Percentiles rank a stretch among this genome's conserved stretches.
phyloP scores from a whole-genome alignment of 2,329 filamentous ascomycete genomes.

The Emergomyces pasteurianus region DNA sequence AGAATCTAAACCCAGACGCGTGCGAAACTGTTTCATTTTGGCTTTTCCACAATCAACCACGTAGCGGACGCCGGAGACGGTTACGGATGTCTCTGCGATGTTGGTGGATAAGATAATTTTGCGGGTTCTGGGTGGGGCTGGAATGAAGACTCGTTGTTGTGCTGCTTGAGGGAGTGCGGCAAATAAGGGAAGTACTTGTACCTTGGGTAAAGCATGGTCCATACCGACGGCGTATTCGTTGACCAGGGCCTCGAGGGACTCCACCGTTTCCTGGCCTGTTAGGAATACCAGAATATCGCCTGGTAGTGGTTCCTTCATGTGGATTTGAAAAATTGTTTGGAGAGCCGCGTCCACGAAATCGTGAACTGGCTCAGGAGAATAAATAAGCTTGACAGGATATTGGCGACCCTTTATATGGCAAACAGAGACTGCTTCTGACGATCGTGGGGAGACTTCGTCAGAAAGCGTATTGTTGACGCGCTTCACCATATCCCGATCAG shows the following conservation, averaged over 20 bases:
- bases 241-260: slow-evolving; percentile 64
- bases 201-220: slow-evolving; percentile 56
- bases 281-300: slow-evolving; percentile 90
- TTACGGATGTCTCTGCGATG: slow-evolving; percentile 97
- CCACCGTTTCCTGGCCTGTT: slow-evolving; percentile 86
- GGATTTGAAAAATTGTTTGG: slow-evolving; percentile 73
- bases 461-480: neutral
- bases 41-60: slow-evolving; percentile 90
- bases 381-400: slow-evolving; percentile 67
- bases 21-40: slow-evolving; percentile 85
- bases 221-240: slow-evolving; percentile 67
- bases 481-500: neutral
- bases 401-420: slow-evolving; percentile 76
- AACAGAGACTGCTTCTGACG: slow-evolving; percentile 34
- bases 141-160: slow-evolving; percentile 76
- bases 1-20: slow-evolving; percentile 76
- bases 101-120: slow-evolving; percentile 92
- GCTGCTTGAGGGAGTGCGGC: slow-evolving; percentile 78
- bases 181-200: slow-evolving; percentile 67
- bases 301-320: slow-evolving; percentile 77
- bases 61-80: slow-evolving; percentile 80
- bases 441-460: neutral
- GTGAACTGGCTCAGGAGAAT: slow-evolving; percentile 60
- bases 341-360: slow-evolving; percentile 75
- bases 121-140: slow-evolving; percentile 59